Base-by-base conservation (phyloP, 2,329 filamentous ascomycete genomes). In the Coniochaeta hoffmannii region DNA sequence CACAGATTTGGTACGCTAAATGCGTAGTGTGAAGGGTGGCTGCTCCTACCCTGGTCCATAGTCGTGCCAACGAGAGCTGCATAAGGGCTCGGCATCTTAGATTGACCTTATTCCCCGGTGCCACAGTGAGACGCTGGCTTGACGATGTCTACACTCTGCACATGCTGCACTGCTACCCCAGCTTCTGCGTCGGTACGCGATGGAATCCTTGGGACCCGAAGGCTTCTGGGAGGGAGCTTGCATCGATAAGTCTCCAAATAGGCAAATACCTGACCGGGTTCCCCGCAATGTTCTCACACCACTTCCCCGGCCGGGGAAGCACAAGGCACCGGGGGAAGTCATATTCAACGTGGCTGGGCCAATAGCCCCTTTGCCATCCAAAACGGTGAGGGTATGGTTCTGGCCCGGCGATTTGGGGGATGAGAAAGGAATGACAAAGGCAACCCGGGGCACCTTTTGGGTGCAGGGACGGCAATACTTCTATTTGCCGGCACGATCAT, bases 371-470 rank as follows among this genome's bases (percentile, higher is more conserved):
- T 14, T 24, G 22, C 19, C 19, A 19, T 26, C 38, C 41, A 12
- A 28, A 46, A 46, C 19, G 41, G 19, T 46, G 19, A 15, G 11
- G 3, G 24, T 46, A 4, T 46, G 41, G 41, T 46, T 46, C 41
- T 28, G n/a, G 19, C 2, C 3, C 24, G 41, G 19, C 26, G 19
- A 4, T 28, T 28, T 32, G 30, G 41, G 41, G 15, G 24, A 46
- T 46, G 41, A 46, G 41, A 46, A 46, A 46, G 41, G 41, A 46
- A 46, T 46, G 41, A 46, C 41, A 46, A 46, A 46, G 41, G 41
- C 41, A n/a, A n/a, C 34, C 34, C 8, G 5, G 34, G 15, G 15
- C 15, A n/a, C 4, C 41, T 7, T 28, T 7, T 7, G 30, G 24
- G 22, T 7, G 41, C 14, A 15, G 8, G 41, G 41, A 22, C 41